phyloP scores from a whole-genome alignment of 805 yeast genomes.

The Spathaspora sp. region DNA sequence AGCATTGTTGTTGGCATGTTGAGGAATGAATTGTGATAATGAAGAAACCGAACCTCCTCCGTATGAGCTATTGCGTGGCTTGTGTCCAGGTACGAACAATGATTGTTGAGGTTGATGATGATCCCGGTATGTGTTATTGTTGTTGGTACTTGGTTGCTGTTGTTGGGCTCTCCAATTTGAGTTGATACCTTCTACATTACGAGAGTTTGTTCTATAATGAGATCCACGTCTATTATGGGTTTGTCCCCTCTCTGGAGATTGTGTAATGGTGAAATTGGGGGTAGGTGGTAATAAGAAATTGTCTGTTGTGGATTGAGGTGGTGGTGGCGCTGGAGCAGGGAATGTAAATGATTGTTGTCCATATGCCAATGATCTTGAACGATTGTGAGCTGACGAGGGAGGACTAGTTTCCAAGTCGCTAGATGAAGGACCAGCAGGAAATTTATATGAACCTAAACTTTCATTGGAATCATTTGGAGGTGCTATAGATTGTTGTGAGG shows the following conservation, averaged over 20 bases:
- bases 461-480: conserved; percentile 4
- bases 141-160: conserved; percentile 11
- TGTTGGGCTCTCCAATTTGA: conserved; percentile 67
- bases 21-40: conserved; percentile 34
- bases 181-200: conserved; percentile 44
- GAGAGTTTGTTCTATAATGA: conserved; percentile 36
- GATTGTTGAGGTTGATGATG: conserved; percentile 33
- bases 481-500: conserved; percentile 1
- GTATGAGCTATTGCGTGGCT: conserved; percentile 64
- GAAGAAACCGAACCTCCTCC: conserved; percentile 58
- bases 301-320: neutral
- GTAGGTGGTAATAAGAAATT: conserved; percentile 47
- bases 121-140: neutral
- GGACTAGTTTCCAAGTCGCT: conserved; percentile 16
- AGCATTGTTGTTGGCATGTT: conserved; percentile 7
- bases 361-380: conserved; percentile 39
- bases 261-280: conserved; percentile 45
- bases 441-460: conserved; percentile 19
- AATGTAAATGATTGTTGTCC: conserved; percentile 56
- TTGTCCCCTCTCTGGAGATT: conserved; percentile 29
- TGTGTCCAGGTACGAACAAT: conserved; percentile 72
- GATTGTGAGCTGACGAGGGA: conserved; percentile 21
- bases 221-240: conserved; percentile 38
- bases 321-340: conserved; percentile 41
- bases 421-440: conserved; percentile 15